A percentile compares a stretch with the other conserved stretches of the same genome.
phyloP scores from a whole-genome alignment of 306 rosid genomes.

The Rubus parviflorus region DNA sequence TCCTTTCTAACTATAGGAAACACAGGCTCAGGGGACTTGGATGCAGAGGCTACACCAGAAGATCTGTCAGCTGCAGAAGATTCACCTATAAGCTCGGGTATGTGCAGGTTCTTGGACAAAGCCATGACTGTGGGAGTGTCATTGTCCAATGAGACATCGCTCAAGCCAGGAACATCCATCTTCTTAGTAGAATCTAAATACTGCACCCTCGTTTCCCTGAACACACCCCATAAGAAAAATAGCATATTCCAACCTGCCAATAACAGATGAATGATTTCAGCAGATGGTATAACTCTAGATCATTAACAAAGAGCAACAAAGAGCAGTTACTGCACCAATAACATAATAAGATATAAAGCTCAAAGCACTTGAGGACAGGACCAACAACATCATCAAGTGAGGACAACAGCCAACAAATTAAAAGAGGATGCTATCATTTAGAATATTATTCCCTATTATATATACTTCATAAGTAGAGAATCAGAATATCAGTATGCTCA shows the following conservation, averaged over 20 bases:
- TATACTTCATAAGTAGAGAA: neutral
- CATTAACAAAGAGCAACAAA: neutral
- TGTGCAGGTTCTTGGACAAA: conserved; percentile 52
- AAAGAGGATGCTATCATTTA: conserved; percentile 11
- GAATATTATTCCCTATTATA: conserved; percentile 4
- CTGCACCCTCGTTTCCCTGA: conserved; percentile 60
- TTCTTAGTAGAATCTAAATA: conserved; percentile 52
- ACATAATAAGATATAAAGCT: neutral
- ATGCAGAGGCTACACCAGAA: conserved; percentile 35
- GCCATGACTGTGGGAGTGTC: conserved; percentile 49
- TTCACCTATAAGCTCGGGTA: conserved; percentile 32
- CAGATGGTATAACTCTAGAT: conserved; percentile 2
- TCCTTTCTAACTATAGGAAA: conserved; percentile 29
- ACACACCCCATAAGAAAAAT: conserved; percentile 89
- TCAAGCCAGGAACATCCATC: conserved; percentile 41
- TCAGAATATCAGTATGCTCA: neutral
- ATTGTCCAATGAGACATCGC: conserved; percentile 41
- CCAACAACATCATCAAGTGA: neutral
- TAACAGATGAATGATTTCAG: conserved; percentile 17
- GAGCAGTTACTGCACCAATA: conserved; percentile 1
- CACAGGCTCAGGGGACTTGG: conserved; percentile 38
- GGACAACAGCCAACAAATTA: neutral
- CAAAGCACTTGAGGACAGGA: conserved; percentile 1
- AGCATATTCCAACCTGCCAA: conserved; percentile 93
- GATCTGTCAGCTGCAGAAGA: conserved; percentile 31